Percentiles rank a stretch among this genome's conserved stretches.
These are phyloP conservation scores for Plantago lanceolata DNA, from an alignment of 305 asterid species.

Conservation along the genomic window DNA sequence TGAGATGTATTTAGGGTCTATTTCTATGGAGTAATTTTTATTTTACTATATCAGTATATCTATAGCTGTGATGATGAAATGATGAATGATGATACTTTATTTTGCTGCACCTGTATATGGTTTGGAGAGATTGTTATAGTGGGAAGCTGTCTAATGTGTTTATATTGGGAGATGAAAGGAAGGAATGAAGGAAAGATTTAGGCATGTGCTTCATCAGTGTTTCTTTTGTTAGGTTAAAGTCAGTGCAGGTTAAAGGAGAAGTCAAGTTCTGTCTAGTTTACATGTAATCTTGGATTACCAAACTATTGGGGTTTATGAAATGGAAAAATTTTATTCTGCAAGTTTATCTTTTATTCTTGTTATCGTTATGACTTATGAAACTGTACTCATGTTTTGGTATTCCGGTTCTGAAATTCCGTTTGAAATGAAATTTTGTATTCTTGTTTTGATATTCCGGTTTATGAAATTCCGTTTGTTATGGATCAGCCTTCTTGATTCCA, in stretches of 20 bases:
- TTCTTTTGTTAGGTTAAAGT: too few species aligned
- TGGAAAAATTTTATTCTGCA: neutral
- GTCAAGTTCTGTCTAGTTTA: neutral
- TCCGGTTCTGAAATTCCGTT: neutral
- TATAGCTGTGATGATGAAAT: constrained; percentile 13
- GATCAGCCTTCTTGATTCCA: neutral
- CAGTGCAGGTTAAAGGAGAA: too few species aligned
- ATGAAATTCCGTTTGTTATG: too few species aligned
- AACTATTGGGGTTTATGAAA: neutral
- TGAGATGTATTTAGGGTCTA: constrained; percentile 28
- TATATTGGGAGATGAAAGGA: constrained; percentile 29
- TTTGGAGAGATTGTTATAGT: constrained; percentile 37
- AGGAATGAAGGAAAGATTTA: too few species aligned
- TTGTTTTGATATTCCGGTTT: neutral
- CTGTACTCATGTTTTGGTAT: neutral
- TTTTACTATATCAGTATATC: constrained; percentile 17
- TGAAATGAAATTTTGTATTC: too few species aligned
- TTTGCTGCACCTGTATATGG: constrained; percentile 46
- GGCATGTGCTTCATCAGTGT: too few species aligned
- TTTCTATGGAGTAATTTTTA: constrained; percentile 16
- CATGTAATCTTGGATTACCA: neutral
- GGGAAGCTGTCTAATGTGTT: constrained; percentile 24
- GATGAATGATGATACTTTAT: constrained; percentile 20
- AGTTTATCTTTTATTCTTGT: neutral
- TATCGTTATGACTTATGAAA: neutral